These are phyloP conservation scores for Mesostigma viride DNA, from an alignment of 139 green algal genomes.

Conservation along the genomic window DNA sequence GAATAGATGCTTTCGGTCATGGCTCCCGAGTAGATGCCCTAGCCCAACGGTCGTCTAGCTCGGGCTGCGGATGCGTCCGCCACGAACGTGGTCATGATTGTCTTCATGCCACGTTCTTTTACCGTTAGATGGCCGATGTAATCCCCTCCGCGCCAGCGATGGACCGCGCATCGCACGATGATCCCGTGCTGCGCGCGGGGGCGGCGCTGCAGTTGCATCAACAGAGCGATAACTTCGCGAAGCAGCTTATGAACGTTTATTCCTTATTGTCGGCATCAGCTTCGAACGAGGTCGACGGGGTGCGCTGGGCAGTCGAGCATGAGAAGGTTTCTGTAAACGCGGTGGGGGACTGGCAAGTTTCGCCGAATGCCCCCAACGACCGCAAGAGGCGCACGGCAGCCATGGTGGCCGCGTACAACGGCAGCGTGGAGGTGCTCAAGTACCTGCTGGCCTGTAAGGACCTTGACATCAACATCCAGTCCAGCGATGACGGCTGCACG, in stretches of 20 bases:
- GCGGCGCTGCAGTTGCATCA: no score
- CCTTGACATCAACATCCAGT: background rate
- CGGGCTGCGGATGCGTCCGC: no score
- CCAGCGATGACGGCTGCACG: constrained; percentile 3
- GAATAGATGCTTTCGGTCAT: no score
- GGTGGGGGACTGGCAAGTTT: background rate
- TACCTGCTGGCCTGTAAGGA: background rate
- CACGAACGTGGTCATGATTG: no score
- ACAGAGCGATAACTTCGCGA: no score
- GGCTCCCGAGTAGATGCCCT: no score
- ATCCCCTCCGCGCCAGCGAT: no score
- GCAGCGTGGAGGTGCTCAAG: background rate
- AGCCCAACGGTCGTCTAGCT: no score
- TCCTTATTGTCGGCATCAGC: background rate
- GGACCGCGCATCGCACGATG: no score
- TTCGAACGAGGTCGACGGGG: background rate
- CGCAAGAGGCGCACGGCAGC: background rate
- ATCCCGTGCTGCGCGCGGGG: no score
- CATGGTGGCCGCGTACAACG: background rate
- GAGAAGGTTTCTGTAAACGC: background rate
- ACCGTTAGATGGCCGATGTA: no score
- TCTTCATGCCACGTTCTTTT: no score
- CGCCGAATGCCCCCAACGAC: background rate
- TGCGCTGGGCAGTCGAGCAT: background rate
- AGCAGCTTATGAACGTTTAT: background rate